Percentiles rank a stretch among this genome's conserved stretches.
Evolutionary conservation across 169 alveolate genomes (phyloP).

Genomic region (Eimeria tenella): DNA sequence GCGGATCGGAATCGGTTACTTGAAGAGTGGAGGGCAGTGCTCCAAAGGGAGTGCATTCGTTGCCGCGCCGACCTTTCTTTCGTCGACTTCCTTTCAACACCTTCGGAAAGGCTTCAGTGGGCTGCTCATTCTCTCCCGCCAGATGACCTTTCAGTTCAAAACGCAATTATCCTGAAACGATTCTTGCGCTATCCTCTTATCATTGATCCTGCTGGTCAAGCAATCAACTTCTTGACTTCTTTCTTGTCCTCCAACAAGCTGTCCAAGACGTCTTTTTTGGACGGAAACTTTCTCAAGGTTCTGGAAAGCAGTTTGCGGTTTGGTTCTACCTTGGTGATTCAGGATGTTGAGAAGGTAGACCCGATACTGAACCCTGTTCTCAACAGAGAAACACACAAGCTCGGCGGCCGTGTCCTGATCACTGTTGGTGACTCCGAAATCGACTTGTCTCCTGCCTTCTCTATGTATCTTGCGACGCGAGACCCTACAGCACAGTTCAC

Average conservation of each 20-base stretch:
- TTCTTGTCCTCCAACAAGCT: slow-evolving; percentile 91
- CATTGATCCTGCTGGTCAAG: slow-evolving; percentile 98
- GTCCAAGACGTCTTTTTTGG: slow-evolving; percentile 91
- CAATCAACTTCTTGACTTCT: slow-evolving; percentile 87
- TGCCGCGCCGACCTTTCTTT: slow-evolving; percentile 91
- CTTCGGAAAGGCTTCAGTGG: slow-evolving; percentile 96
- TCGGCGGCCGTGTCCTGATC: slow-evolving; percentile 97
- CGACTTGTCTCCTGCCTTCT: slow-evolving; percentile 96
- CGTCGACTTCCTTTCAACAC: slow-evolving; percentile 96
- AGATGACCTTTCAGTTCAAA: slow-evolving; percentile 97
- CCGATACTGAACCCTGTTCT: slow-evolving; percentile 96
- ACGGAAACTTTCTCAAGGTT: slow-evolving; percentile 92
- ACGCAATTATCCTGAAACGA: slow-evolving; percentile 94
- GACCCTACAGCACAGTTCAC: slow-evolving; percentile 96
- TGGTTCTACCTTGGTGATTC: slow-evolving; percentile 96
- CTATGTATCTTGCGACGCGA: slow-evolving; percentile 96
- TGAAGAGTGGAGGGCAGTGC: slow-evolving; percentile 72
- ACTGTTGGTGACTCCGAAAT: slow-evolving; percentile 98
- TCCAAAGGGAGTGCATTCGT: slow-evolving; percentile 54
- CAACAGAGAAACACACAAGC: slow-evolving; percentile 96
- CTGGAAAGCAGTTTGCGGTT: slow-evolving; percentile 96
- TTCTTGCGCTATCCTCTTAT: slow-evolving; percentile 96
- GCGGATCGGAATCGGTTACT: slow-evolving; percentile 76
- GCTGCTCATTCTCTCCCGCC: slow-evolving; percentile 95
- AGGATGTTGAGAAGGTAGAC: slow-evolving; percentile 95